Conservation (phyloP, 805 yeast genomes). For the Yamadazyma sp. region DNA sequence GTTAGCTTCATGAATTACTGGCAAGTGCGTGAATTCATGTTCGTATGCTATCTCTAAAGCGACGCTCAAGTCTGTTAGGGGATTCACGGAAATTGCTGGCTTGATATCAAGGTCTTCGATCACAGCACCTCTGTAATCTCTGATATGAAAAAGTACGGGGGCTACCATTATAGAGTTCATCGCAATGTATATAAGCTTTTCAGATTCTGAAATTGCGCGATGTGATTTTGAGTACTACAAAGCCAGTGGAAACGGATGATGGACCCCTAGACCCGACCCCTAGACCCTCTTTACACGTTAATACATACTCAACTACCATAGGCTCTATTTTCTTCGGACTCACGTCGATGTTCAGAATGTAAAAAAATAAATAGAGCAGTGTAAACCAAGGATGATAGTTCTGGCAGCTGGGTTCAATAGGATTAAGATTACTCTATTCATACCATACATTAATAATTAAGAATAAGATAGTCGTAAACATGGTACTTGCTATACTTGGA, state of each 20-base stretch:
- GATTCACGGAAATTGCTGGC: slow-evolving; percentile 56
- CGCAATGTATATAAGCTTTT: too few relatives aligned
- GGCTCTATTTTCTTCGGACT: too few relatives aligned
- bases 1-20: slow-evolving; percentile 49
- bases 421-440: background rate
- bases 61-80: slow-evolving; percentile 44
- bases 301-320: too few relatives aligned
- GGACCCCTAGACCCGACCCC: too few relatives aligned
- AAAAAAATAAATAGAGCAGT: too few relatives aligned
- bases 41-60: slow-evolving; percentile 59
- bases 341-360: too few relatives aligned
- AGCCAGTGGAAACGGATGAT: background rate
- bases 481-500: too few relatives aligned
- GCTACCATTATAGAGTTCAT: slow-evolving; percentile 10
- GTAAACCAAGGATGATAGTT: too few relatives aligned
- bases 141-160: slow-evolving; percentile 25
- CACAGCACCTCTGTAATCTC: slow-evolving; percentile 51
- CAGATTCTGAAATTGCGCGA: slow-evolving; percentile 3
- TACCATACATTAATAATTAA: background rate
- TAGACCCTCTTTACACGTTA: too few relatives aligned
- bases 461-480: background rate
- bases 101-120: slow-evolving; percentile 59
- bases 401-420: background rate
- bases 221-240: background rate
- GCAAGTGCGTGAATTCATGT: slow-evolving; percentile 52